These are phyloP conservation scores for Pestalotiopsis sp. DNA, from an alignment of 2,329 filamentous ascomycete species.

Conservation along the genomic window DNA sequence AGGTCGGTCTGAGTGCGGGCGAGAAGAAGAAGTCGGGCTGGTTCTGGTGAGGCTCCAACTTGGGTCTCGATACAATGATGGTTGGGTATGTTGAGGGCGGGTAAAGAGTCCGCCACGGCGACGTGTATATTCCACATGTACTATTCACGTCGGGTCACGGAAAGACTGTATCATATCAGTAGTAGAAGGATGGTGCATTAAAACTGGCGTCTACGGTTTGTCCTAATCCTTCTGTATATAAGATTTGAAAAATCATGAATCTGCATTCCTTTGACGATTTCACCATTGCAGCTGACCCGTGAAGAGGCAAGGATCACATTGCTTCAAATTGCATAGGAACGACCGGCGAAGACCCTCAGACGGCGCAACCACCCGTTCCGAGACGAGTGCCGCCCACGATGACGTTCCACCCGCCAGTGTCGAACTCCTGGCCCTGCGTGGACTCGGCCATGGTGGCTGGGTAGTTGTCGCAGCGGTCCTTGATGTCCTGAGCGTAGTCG, in stretches of 20 bases:
- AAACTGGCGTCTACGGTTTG: slow-evolving; percentile 41
- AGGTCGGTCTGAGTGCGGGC: slow-evolving; percentile 44
- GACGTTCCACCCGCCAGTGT: slow-evolving; percentile 1
- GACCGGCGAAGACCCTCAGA: background rate
- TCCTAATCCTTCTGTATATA: slow-evolving; percentile 22
- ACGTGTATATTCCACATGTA: slow-evolving; percentile 4
- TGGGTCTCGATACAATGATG: background rate
- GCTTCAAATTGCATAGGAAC: background rate
- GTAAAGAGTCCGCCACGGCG: slow-evolving; percentile 8
- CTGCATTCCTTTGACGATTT: background rate
- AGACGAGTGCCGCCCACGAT: background rate
- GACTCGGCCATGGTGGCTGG: background rate
- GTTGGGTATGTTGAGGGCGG: background rate
- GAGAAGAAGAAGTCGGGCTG: slow-evolving; percentile 49
- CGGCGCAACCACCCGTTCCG: background rate
- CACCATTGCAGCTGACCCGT: background rate
- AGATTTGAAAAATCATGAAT: background rate
- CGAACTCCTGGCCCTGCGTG: slow-evolving; percentile 5
- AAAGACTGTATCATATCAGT: slow-evolving; percentile 44
- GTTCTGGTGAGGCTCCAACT: slow-evolving; percentile 39
- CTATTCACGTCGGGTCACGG: slow-evolving; percentile 3
- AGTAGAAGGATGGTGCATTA: slow-evolving; percentile 48
- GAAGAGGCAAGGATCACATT: background rate
- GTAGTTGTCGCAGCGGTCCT: slow-evolving; percentile 5
- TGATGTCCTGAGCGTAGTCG: slow-evolving; percentile 8